Percentiles rank a stretch among this genome's conserved stretches.
These are phyloP conservation scores for Saksenaea vasiformis DNA, from an alignment of 371 early-diverging fungal genomes.

Conservation along the genomic window DNA sequence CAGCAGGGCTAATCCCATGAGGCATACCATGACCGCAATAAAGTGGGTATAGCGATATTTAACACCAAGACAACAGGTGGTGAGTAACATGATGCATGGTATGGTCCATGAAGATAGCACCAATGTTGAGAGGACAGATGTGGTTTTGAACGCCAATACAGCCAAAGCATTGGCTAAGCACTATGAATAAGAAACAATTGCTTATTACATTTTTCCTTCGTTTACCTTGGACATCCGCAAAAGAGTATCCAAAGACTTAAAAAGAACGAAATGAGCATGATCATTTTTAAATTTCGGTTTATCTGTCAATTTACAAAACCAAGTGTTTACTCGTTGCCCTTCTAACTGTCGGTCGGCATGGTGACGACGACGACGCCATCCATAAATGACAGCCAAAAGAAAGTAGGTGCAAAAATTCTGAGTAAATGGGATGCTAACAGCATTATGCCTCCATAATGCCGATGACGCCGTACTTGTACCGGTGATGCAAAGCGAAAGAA, in stretches of 20 bases:
- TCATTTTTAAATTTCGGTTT: too few relatives aligned
- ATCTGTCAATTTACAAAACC: slow-evolving; percentile 21
- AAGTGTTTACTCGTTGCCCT: slow-evolving; percentile 9
- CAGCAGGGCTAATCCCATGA: slow-evolving; percentile 35
- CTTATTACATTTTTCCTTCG: neutral
- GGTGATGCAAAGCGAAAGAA: slow-evolving; percentile 46
- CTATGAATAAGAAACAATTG: too few relatives aligned
- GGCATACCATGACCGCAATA: slow-evolving; percentile 29
- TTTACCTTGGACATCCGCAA: slow-evolving; percentile 47
- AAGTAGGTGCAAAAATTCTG: slow-evolving; percentile 40
- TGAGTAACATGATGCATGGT: slow-evolving; percentile 47
- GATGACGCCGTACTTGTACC: slow-evolving; percentile 46
- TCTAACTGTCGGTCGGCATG: neutral
- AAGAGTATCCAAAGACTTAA: slow-evolving; percentile 42
- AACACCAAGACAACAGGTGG: slow-evolving; percentile 27
- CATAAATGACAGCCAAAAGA: slow-evolving; percentile 28
- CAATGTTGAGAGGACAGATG: slow-evolving; percentile 44
- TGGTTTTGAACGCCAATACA: slow-evolving; percentile 46
- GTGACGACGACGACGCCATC: neutral
- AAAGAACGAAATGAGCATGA: neutral
- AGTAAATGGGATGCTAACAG: slow-evolving; percentile 42
- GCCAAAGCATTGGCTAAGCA: slow-evolving; percentile 40
- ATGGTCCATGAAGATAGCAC: slow-evolving; percentile 46
- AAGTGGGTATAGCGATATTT: slow-evolving; percentile 31
- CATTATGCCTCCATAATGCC: slow-evolving; percentile 38